Evolutionary conservation across 805 yeast genomes (phyloP), one percentile per base, ranked within the genome.

Genomic region (Candida tammaniensis): DNA sequence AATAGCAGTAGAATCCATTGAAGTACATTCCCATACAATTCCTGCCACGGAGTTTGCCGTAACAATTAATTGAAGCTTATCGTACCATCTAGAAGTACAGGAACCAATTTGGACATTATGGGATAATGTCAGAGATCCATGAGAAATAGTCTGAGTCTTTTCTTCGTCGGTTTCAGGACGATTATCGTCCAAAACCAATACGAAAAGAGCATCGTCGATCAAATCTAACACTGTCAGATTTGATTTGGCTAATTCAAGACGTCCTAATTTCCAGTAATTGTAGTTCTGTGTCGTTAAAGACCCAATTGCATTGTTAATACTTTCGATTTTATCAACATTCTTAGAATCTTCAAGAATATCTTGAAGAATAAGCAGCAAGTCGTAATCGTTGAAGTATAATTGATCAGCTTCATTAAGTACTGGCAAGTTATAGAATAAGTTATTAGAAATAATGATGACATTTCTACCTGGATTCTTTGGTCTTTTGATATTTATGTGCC

Each of bases 21-120:
- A 65, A 2, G 77, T 64, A 9, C 76, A 69, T 43, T 78, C 81
- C 74, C 80, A 76, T 14, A 74, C 75, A 31, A 76, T 64, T 4
- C 80, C 82, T 1, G 79, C 80, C 15, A 74, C 76, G 0, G 80
- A 69, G 50, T 76, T 76, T 25, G 64, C 59, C 3, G 80, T 72
- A 7, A 76, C 69, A 12, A 76, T 62, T 31, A 76, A 51, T 47
- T 76, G 79, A 35, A 76, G 55, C 46, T 76, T 76, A 50, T 76
- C 82, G 48, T 76, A 76, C 73, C 79, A 76, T 36, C 82, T 57
- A 30, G 75, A 72, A 11, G 78, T 72, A 52, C 82, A 76, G 4
- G 78, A 66, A 17, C 82, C 82, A 15, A 64, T 52, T 52, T 76
- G 82, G 29, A 72, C 56, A 19, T 70, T 58, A 7, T 63, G 62